phyloP scores from a whole-genome alignment of 257 asterid species.

The Sherardia arvensis region DNA sequence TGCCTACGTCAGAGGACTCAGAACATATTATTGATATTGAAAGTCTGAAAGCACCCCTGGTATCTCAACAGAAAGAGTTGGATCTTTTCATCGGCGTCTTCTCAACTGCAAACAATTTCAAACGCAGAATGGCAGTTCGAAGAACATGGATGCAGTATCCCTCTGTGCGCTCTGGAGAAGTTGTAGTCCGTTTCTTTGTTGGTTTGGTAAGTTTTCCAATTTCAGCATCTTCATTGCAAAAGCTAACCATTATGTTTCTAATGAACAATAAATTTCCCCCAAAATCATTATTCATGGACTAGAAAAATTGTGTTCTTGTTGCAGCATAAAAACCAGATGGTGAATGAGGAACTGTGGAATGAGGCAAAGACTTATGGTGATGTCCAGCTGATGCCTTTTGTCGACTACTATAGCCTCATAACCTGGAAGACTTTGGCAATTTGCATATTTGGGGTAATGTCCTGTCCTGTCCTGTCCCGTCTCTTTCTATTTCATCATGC shows the following conservation, averaged over 20 bases:
- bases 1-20: conserved; percentile 87
- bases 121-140: conserved; percentile 96
- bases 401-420: conserved; percentile 85
- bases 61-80: conserved; percentile 42
- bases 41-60: conserved; percentile 58
- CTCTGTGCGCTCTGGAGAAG: conserved; percentile 72
- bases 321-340: conserved; percentile 96
- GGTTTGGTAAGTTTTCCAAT: conserved; percentile 66
- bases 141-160: conserved; percentile 99
- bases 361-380: conserved; percentile 84
- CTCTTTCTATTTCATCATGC: conserved; percentile 21
- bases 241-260: not conserved
- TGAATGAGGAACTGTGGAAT: conserved; percentile 93
- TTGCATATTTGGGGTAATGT: conserved; percentile 83
- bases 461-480: conserved; percentile 14
- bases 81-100: conserved; percentile 80
- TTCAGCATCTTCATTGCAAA: not conserved
- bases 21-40: conserved; percentile 74
- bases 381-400: conserved; percentile 93
- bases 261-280: not conserved
- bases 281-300: not conserved
- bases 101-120: conserved; percentile 95
- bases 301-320: conserved; percentile 16
- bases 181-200: conserved; percentile 94
- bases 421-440: conserved; percentile 93